Percentiles rank a stretch among this genome's conserved stretches.
Conservation (phyloP, 2,329 filamentous ascomycete species). For the Nothophoma quercina region DNA sequence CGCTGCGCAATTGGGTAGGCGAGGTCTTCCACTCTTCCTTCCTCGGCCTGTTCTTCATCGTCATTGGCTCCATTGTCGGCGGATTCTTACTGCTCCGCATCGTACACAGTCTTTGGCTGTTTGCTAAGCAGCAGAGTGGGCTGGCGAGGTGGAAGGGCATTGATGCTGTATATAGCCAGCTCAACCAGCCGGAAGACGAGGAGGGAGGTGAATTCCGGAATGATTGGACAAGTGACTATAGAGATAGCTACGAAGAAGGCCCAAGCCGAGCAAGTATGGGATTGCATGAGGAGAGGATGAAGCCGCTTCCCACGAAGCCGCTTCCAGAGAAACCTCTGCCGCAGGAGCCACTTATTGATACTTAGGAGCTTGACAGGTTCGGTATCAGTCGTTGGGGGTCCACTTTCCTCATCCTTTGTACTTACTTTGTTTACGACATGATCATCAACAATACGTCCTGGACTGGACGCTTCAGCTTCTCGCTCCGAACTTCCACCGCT, state of each 20-base stretch:
- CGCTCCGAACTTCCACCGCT: too few species aligned
- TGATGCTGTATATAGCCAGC: constrained; percentile 42
- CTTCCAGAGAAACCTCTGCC: constrained; percentile 47
- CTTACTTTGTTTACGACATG: too few species aligned
- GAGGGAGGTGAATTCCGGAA: constrained; percentile 5
- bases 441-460: too few species aligned
- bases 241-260: constrained; percentile 34
- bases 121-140: constrained; percentile 34
- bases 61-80: constrained; percentile 25
- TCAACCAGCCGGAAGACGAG: constrained; percentile 37
- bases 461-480: too few species aligned
- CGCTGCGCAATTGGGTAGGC: constrained; percentile 35
- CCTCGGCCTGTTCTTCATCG: constrained; percentile 34
- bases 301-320: constrained; percentile 41
- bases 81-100: constrained; percentile 28
- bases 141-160: constrained; percentile 46
- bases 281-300: constrained; percentile 35
- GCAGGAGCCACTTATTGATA: constrained; percentile 44
- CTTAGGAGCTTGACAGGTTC: constrained; percentile 23
- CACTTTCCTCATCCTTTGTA: not conserved
- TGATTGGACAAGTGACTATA: constrained; percentile 22
- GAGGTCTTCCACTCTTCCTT: constrained; percentile 35
- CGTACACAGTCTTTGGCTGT: constrained; percentile 29
- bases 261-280: constrained; percentile 13
- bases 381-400: too few species aligned